A percentile compares a stretch with the other conserved stretches of the same genome.
These are phyloP conservation scores for Capronia coronata DNA, from an alignment of 2,329 filamentous ascomycete genomes.

Conservation along the genomic window DNA sequence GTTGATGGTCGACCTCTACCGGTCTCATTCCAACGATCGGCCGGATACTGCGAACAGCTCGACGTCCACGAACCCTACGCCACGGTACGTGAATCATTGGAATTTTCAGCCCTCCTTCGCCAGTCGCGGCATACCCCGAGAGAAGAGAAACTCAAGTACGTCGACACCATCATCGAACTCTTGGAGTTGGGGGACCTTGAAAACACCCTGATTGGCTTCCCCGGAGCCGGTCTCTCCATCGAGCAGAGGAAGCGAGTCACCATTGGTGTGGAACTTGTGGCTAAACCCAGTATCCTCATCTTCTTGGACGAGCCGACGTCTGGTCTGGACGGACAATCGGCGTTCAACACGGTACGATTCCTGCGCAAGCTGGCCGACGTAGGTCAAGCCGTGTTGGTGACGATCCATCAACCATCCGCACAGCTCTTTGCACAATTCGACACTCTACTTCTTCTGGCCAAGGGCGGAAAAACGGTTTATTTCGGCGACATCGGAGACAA, in stretches of 20 bases:
- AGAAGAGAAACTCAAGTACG: conserved; percentile 58
- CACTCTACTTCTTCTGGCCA: conserved; percentile 60
- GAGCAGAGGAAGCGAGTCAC: conserved; percentile 64
- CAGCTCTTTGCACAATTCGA: conserved; percentile 64
- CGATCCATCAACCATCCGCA: conserved; percentile 63
- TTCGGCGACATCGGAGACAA: conserved; percentile 64
- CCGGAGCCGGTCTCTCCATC: conserved; percentile 47
- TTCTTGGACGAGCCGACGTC: conserved; percentile 67
- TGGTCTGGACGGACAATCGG: conserved; percentile 61
- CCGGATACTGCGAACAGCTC: conserved; percentile 63
- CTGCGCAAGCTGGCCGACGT: conserved; percentile 58
- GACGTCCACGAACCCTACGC: conserved; percentile 62
- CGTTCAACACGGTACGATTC: conserved; percentile 60
- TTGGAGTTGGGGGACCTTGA: conserved; percentile 58
- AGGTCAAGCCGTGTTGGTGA: conserved; percentile 63
- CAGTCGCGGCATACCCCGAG: conserved; percentile 48
- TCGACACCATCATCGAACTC: conserved; percentile 58
- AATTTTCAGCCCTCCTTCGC: conserved; percentile 59
- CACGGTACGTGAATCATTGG: conserved; percentile 59
- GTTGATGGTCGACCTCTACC: conserved; percentile 58
- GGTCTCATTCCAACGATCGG: conserved; percentile 58
- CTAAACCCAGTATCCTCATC: conserved; percentile 59
- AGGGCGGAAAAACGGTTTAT: conserved; percentile 64
- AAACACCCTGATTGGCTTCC: conserved; percentile 53
- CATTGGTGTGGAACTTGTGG: conserved; percentile 65